Conservation (phyloP, 2,329 filamentous ascomycete species). For the Clonostachys solani region DNA sequence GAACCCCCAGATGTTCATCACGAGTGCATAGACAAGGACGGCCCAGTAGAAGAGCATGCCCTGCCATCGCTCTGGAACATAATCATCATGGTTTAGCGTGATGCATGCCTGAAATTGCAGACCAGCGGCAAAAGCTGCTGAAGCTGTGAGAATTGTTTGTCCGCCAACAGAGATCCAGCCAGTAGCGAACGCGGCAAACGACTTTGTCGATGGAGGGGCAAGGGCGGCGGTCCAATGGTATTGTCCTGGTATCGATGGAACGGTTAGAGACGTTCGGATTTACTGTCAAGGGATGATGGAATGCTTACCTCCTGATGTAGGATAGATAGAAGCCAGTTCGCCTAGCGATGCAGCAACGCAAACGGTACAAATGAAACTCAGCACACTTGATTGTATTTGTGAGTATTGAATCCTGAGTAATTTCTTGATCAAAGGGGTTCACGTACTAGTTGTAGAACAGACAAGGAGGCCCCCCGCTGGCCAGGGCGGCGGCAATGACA, state of each 20-base stretch:
- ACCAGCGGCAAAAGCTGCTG: slow-evolving; percentile 39
- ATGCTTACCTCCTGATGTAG: slow-evolving; percentile 20
- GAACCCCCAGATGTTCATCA: slow-evolving; percentile 35
- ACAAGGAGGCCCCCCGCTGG: slow-evolving; percentile 38
- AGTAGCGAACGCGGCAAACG: slow-evolving; percentile 12
- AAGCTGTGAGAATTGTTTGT: slow-evolving; percentile 36
- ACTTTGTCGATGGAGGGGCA: slow-evolving; percentile 4
- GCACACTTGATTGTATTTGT: slow-evolving; percentile 16
- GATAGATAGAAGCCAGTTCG: slow-evolving; percentile 30
- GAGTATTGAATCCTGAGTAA: too few relatives aligned
- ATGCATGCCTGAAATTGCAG: slow-evolving; percentile 37
- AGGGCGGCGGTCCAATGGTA: slow-evolving; percentile 40
- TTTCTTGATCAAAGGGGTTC: too few relatives aligned
- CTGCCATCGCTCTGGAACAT: slow-evolving; percentile 32
- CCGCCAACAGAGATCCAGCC: slow-evolving; percentile 42
- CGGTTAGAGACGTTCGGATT: neutral
- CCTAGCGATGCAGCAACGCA: slow-evolving; percentile 19
- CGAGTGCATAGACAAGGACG: slow-evolving; percentile 26
- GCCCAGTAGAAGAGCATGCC: slow-evolving; percentile 43
- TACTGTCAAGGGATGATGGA: neutral
- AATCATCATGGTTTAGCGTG: slow-evolving; percentile 31
- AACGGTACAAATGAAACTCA: slow-evolving; percentile 30
- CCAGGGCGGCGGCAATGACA: slow-evolving; percentile 36
- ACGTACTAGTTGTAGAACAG: slow-evolving; percentile 37
- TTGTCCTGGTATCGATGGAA: slow-evolving; percentile 21